Evolutionary conservation across 2,329 filamentous ascomycete genomes (phyloP).

Genomic region (Dissoconium aciculare): DNA sequence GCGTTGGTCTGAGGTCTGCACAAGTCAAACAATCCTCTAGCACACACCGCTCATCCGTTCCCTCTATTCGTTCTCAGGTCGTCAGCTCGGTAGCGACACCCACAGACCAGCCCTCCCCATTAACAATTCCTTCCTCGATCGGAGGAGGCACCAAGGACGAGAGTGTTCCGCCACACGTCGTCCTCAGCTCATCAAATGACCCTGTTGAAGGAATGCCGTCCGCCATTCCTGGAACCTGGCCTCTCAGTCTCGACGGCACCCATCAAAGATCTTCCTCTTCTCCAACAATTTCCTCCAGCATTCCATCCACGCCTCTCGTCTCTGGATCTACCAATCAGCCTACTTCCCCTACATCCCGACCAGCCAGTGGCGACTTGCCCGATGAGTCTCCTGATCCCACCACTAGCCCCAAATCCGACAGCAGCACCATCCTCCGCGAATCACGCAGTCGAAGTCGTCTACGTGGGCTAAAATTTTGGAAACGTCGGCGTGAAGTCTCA

Average conservation of each 20-base stretch:
- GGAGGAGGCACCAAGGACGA: no score
- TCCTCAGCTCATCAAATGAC: slow-evolving; percentile 6
- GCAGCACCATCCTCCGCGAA: no score
- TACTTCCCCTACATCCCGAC: slow-evolving; percentile 12
- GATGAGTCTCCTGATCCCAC: no score
- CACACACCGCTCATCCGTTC: slow-evolving; percentile 14
- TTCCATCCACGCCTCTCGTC: slow-evolving; percentile 9
- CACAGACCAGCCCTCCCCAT: slow-evolving; percentile 19
- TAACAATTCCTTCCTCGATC: slow-evolving; percentile 23
- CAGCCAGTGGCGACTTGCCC: slow-evolving; percentile 16
- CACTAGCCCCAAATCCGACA: no score
- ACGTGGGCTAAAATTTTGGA: slow-evolving; percentile 24
- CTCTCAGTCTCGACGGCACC: slow-evolving; percentile 12
- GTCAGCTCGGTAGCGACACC: slow-evolving; percentile 20
- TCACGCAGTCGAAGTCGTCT: slow-evolving; percentile 24
- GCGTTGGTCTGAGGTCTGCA: slow-evolving; percentile 5
- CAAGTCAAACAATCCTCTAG: slow-evolving; percentile 4
- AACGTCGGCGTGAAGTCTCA: slow-evolving; percentile 15
- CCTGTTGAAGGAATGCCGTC: slow-evolving; percentile 8
- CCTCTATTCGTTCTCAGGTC: slow-evolving; percentile 22
- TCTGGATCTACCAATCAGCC: slow-evolving; percentile 10
- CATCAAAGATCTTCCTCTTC: slow-evolving; percentile 14
- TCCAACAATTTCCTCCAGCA: slow-evolving; percentile 11
- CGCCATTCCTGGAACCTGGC: slow-evolving; percentile 11
- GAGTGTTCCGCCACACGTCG: slow-evolving; percentile 5